These are phyloP conservation scores for Pestalotiopsis sp. DNA, from an alignment of 2,329 filamentous ascomycete genomes.

Conservation along the genomic window DNA sequence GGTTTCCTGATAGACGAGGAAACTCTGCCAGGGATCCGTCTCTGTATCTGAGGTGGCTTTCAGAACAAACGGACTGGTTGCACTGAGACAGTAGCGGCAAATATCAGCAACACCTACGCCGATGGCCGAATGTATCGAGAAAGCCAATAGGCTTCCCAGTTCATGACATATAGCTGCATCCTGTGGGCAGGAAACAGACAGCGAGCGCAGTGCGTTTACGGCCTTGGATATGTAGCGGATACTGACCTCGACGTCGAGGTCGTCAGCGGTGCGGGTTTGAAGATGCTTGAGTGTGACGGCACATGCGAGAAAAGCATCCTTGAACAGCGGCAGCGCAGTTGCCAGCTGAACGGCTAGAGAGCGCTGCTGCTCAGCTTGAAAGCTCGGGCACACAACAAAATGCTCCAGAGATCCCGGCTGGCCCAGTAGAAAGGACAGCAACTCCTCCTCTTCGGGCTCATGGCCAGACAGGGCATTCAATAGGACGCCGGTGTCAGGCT, in stretches of 20 bases:
- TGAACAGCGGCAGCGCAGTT: constrained; percentile 21
- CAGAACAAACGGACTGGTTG: constrained; percentile 20
- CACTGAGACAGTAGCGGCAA: constrained; percentile 24
- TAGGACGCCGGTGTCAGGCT: neutral
- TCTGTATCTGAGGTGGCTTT: constrained; percentile 15
- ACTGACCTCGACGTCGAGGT: constrained; percentile 11
- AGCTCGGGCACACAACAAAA: constrained; percentile 22
- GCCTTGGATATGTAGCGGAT: constrained; percentile 21
- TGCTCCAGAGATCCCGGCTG: constrained; percentile 21
- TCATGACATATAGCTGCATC: constrained; percentile 23
- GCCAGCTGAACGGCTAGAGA: constrained; percentile 18
- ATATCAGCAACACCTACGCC: constrained; percentile 27
- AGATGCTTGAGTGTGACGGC: constrained; percentile 22
- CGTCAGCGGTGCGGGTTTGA: constrained; percentile 13
- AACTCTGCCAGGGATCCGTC: constrained; percentile 20
- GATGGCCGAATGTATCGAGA: constrained; percentile 25
- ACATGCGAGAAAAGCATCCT: constrained; percentile 28
- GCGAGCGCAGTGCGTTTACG: constrained; percentile 22
- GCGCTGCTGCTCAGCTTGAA: constrained; percentile 20
- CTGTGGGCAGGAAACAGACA: constrained; percentile 19
- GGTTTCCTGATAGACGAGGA: constrained; percentile 25
- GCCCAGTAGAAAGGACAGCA: constrained; percentile 22
- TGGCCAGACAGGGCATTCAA: constrained; percentile 13
- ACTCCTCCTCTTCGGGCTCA: constrained; percentile 20
- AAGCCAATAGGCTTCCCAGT: constrained; percentile 23